These are phyloP conservation scores for Cichorium intybus DNA, from an alignment of 140 eudicot genomes.

Conservation along the genomic window DNA sequence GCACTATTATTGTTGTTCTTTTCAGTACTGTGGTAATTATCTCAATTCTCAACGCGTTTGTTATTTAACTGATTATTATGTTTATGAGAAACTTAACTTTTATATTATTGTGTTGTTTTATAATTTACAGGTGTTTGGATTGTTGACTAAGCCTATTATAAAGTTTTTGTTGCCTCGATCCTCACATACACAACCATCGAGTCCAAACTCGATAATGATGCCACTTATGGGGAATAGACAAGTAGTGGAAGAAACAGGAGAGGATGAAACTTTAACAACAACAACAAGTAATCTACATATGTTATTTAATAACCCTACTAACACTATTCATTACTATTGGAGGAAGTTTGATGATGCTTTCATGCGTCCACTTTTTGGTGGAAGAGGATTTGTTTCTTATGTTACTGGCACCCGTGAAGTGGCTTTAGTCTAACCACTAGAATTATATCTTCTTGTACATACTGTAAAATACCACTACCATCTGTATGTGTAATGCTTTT, in stretches of 20 bases:
- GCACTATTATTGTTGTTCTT: conserved; percentile 81
- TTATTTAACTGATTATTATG: neutral
- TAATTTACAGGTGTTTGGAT: conserved; percentile 61
- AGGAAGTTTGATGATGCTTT: conserved; percentile 61
- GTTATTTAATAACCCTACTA: conserved; percentile 52
- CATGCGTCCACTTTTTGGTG: conserved; percentile 90
- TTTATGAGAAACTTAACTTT: neutral
- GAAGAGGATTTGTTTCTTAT: conserved; percentile 53
- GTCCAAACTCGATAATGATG: conserved; percentile 51
- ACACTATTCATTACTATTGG: conserved; percentile 67
- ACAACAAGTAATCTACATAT: conserved; percentile 35
- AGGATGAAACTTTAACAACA: conserved; percentile 12
- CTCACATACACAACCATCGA: conserved; percentile 39
- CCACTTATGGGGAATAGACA: conserved; percentile 45
- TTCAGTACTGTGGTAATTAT: conserved; percentile 81
- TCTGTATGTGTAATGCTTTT: neutral
- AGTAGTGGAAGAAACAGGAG: conserved; percentile 29
- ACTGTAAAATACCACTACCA: neutral
- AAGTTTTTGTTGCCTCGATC: conserved; percentile 40
- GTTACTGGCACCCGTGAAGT: conserved; percentile 35
- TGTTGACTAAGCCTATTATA: conserved; percentile 64
- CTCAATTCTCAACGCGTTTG: neutral
- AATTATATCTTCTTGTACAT: conserved; percentile 5
- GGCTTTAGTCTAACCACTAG: conserved; percentile 1
- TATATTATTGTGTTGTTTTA: neutral